These are phyloP conservation scores for Euphorbia peplus DNA, from an alignment of 345 rosid genomes.

Conservation along the genomic window DNA sequence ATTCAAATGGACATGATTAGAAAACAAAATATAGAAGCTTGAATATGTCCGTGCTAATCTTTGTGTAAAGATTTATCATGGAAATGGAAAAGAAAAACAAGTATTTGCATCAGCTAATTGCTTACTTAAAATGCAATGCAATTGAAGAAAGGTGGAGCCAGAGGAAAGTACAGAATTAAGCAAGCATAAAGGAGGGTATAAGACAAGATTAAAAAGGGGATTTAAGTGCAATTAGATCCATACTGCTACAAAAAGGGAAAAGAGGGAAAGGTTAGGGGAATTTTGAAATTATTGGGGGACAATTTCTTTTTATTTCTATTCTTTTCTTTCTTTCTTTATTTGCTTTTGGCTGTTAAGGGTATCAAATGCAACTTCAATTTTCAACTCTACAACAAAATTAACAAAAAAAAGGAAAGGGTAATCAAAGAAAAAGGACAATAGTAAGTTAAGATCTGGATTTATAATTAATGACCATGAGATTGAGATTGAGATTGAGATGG, in stretches of 20 bases:
- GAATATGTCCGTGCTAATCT: neutral
- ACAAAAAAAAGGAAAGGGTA: no score
- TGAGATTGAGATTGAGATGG: no score
- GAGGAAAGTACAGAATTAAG: slow-evolving; percentile 17
- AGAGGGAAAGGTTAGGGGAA: slow-evolving; percentile 23
- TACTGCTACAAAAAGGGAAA: slow-evolving; percentile 14
- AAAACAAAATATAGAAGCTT: neutral
- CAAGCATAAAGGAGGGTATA: slow-evolving; percentile 20
- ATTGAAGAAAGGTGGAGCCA: slow-evolving; percentile 6
- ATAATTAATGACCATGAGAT: neutral
- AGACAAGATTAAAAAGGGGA: slow-evolving; percentile 26
- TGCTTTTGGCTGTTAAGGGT: slow-evolving; percentile 24
- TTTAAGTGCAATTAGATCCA: slow-evolving; percentile 36
- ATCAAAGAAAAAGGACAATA: slow-evolving; percentile 14
- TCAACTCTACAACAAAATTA: slow-evolving; percentile 30
- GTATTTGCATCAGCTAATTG: neutral
- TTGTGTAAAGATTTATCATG: neutral
- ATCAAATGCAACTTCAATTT: no score
- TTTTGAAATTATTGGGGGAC: slow-evolving; percentile 39
- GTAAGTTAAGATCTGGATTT: slow-evolving; percentile 15
- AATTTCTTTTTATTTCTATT: slow-evolving; percentile 38
- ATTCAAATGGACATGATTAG: neutral
- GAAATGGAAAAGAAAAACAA: neutral
- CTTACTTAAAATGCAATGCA: neutral
- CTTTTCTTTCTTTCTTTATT: no score